These are phyloP conservation scores for Stylonectria norvegica DNA, from an alignment of 2,329 filamentous ascomycete genomes.

Conservation along the genomic window DNA sequence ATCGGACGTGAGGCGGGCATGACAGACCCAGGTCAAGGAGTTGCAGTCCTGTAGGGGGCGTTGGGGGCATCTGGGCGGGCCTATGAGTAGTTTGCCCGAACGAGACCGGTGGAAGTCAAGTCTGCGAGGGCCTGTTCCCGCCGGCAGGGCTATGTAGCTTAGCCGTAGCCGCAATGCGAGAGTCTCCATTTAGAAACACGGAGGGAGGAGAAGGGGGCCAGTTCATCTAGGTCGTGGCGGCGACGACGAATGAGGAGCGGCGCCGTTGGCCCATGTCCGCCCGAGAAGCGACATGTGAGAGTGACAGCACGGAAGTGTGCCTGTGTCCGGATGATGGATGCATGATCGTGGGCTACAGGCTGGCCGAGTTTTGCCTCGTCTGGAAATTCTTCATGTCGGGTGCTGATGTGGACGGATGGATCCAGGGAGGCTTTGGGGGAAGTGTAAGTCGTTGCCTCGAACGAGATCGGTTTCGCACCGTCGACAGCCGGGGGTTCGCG, in stretches of 20 bases:
- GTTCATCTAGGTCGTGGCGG: conserved; percentile 9
- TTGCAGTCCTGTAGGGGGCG: conserved; percentile 24
- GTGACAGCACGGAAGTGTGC: conserved; percentile 12
- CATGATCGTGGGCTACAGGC: neutral
- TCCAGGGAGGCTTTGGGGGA: too few relatives aligned
- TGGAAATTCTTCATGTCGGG: too few relatives aligned
- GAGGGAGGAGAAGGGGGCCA: conserved; percentile 9
- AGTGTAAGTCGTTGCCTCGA: neutral
- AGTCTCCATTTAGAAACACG: conserved; percentile 18
- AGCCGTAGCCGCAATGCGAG: conserved; percentile 15
- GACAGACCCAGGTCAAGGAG: conserved; percentile 16
- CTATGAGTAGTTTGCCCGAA: neutral
- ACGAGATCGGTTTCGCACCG: conserved; percentile 1
- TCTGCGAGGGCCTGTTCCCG: conserved; percentile 15
- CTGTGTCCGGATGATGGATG: neutral
- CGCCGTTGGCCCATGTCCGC: conserved; percentile 11
- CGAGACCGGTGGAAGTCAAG: conserved; percentile 19
- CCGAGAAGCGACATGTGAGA: conserved; percentile 20
- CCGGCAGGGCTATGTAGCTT: conserved; percentile 19
- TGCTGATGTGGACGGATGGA: too few relatives aligned
- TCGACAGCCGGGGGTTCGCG: neutral
- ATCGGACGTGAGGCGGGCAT: conserved; percentile 17
- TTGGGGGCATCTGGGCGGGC: conserved; percentile 23
- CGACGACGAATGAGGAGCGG: conserved; percentile 14
- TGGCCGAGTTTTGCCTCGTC: too few relatives aligned